Base-by-base conservation (phyloP, 2,329 filamentous ascomycete genomes). In the Botrytis porri region DNA sequence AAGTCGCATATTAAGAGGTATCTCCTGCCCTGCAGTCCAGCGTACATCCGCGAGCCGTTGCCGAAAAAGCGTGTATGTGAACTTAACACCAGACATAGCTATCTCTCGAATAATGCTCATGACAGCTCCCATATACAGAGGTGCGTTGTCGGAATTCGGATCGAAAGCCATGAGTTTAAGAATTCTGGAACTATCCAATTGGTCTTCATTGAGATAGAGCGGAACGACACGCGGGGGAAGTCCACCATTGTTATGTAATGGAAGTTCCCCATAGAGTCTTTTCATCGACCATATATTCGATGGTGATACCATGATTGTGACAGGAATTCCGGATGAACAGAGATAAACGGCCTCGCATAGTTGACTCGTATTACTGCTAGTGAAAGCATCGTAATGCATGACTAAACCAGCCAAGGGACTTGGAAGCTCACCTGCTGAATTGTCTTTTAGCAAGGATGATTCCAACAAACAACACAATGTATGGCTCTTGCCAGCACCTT, bases 401-500 rank as follows among this genome's bases (percentile, higher is more conserved):
- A 89, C 84, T 1, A 90, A 77, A 0, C 84, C 87, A 0, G 86
- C 83, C 0, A 89, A 81, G 1, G 87, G 86, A 4, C 81, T 80
- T 0, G 82, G 78, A 0, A 89, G 79, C 57, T 60, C 57, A 32
- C 29, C 57, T 60, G 57, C 29, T 60, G 57, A 60, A 37, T 60
- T 60, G 29, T 60, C 57, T 4, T 79, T 80, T 0, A 85, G 86
- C 2, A 85, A 78, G 5, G 80, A 75, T 0, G 77, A 80, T 0
- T 75, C 66, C 1, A 84, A 75, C 3, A 87, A 78, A 67, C 82
- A 84, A 73, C 84, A 85, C 73, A 73, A 90, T 87, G 57, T 60
- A 60, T 60, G 57, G 39, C 85, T 88, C 77, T 91, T 91, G 0
- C 89, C 89, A 62, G 85, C 87, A 0, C 89, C 89, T 77, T 91